Conservation (phyloP, 2,329 filamentous ascomycete species). For the Orbilia ellipsospora region DNA sequence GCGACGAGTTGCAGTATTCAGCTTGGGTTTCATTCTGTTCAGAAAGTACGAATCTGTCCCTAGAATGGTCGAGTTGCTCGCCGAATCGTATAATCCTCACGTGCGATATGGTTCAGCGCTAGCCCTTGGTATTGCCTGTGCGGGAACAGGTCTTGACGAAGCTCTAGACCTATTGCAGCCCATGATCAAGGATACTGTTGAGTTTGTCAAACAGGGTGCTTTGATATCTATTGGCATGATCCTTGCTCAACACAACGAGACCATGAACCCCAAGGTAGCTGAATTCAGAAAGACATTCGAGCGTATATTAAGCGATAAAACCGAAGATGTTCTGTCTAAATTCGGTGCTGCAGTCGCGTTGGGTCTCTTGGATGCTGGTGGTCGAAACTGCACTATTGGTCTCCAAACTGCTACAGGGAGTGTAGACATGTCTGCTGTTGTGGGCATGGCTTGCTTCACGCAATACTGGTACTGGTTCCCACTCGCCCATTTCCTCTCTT, state of each 20-base stretch:
- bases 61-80: constrained; percentile 97
- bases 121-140: constrained; percentile 97
- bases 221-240: constrained; percentile 97
- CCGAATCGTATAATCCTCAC: constrained; percentile 98
- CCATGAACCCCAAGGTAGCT: constrained; percentile 96
- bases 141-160: constrained; percentile 93
- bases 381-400: constrained; percentile 97
- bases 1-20: constrained; percentile 94
- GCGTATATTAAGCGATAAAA: constrained; percentile 92
- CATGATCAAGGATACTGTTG: constrained; percentile 99
- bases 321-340: constrained; percentile 99
- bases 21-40: constrained; percentile 97
- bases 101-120: constrained; percentile 98
- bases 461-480: constrained; percentile 99
- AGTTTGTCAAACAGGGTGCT: constrained; percentile 97
- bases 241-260: constrained; percentile 98
- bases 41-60: constrained; percentile 96
- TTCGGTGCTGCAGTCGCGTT: constrained; percentile 94
- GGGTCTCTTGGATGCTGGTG: constrained; percentile 97
- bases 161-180: constrained; percentile 96
- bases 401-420: constrained; percentile 98
- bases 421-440: constrained; percentile 97
- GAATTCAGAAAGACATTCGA: constrained; percentile 90
- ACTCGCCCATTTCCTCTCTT: constrained; percentile 93
- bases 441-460: constrained; percentile 97